Percentiles rank a stretch among this genome's conserved stretches.
Conservation (phyloP, 306 rosid species). For the Dalbergia oliveri region DNA sequence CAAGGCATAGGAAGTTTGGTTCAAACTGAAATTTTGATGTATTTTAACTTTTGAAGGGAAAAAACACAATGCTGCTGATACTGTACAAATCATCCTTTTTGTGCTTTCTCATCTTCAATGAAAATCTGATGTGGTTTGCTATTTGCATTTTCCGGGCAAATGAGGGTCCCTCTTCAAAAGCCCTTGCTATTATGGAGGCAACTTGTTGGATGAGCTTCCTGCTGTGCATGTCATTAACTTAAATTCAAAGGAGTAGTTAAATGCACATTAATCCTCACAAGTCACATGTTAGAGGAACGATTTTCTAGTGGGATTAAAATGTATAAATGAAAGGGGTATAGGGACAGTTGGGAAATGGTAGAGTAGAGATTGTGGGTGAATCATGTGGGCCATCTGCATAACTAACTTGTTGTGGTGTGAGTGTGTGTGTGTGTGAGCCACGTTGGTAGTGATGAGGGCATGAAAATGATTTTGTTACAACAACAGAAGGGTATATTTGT, state of each 20-base stretch:
- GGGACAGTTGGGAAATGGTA: no score
- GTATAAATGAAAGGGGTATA: no score
- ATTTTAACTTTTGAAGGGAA: background rate
- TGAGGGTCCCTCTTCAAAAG: background rate
- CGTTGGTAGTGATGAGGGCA: no score
- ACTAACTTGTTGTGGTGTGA: no score
- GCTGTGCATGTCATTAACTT: background rate
- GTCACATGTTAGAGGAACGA: no score
- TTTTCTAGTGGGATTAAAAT: no score
- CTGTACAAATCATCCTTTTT: background rate
- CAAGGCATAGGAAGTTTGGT: conserved; percentile 3
- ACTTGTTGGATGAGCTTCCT: background rate
- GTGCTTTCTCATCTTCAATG: background rate
- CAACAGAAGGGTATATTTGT: no score
- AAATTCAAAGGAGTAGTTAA: background rate
- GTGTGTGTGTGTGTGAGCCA: no score
- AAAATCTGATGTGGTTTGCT: background rate
- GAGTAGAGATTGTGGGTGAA: no score
- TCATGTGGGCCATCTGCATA: no score
- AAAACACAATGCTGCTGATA: conserved; percentile 12
- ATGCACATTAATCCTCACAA: no score
- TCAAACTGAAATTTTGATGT: conserved; percentile 6
- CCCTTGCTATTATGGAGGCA: background rate
- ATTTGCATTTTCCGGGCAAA: background rate
- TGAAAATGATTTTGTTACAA: no score